Base-by-base conservation (phyloP, 2,329 filamentous ascomycete species). In the Microsporum audouinii region DNA sequence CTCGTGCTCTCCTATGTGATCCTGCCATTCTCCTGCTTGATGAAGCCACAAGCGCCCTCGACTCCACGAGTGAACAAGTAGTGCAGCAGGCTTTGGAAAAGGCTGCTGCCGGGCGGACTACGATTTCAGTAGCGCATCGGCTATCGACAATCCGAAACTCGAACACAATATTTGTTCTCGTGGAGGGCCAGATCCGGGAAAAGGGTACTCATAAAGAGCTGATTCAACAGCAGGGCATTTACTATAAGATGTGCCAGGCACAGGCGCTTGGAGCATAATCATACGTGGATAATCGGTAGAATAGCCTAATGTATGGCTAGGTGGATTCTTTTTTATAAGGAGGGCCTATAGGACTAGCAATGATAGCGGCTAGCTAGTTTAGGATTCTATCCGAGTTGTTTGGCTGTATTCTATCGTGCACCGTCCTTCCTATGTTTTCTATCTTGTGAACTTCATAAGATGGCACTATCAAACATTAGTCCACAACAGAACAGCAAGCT, bases 111-210 rank as follows among this genome's bases (percentile, higher is more conserved):
- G 89, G 89, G 10, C 82, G 90, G 56, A 95, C 90, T 0, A 95
- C 89, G 1, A 92, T 95, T 67, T 87, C 88, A 2, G 95, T 96
- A 70, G 91, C 91, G 33, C 91, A 96, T 76, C 84, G 90, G 66
- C 80, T 96, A 3, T 91, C 88, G 0, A 95, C 91, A 6, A 91
- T 96, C 75, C 87, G 83, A 72, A 85, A 90, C 71, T 66, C 90
- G 90, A 0, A 86, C 95, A 72, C 91, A 91, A 96, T 96, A 65
- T 87, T 95, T 14, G 75, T 77, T 27, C 68, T 78, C 60, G 71
- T 71, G n/a, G 68, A 70, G 4, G 76, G 76, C 1, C 68, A 61
- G 57, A 68, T 77, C 27, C 69, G 69, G 27, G 76, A 77, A 62
- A 66, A 65, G 23, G 76, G 76, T 1, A 74, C 70, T n/a, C 76